phyloP scores from a whole-genome alignment of 768 basidiomycete genomes.

The Mycena leptocephala region DNA sequence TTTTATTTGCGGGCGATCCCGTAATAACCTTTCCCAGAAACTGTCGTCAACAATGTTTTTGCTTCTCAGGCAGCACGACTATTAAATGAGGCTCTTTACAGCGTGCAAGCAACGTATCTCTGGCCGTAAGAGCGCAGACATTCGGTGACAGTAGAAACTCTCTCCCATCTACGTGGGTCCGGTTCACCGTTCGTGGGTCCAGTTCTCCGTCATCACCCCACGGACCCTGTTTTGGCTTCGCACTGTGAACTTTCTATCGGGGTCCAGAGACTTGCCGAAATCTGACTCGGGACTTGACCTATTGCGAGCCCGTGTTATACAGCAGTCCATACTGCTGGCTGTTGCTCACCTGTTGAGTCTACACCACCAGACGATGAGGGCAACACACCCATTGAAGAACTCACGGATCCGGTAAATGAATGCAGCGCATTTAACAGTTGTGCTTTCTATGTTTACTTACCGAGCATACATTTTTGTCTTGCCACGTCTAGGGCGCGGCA shows the following conservation, averaged over 20 bases:
- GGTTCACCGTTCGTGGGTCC: constrained; percentile 1
- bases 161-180: constrained; percentile 2
- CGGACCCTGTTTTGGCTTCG: constrained; percentile 11
- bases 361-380: not conserved
- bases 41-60: constrained; percentile 7
- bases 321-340: constrained; percentile 4
- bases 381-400: not conserved
- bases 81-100: constrained; percentile 27
- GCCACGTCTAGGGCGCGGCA: not conserved
- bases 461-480: not conserved
- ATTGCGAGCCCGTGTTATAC: not conserved
- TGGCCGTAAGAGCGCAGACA: constrained; percentile 5
- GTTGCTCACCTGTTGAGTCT: not conserved
- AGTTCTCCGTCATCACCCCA: constrained; percentile 5
- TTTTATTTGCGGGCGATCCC: not conserved
- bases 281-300: constrained; percentile 16
- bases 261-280: constrained; percentile 9
- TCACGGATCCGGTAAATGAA: not conserved
- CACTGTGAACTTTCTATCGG: constrained; percentile 27
- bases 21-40: constrained; percentile 11
- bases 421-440: not conserved
- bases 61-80: constrained; percentile 20
- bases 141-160: constrained; percentile 14
- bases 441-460: constrained; percentile 24
- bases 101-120: not conserved